phyloP scores from a whole-genome alignment of 176 grass and related monocot species.

The Melocanna baccifera region DNA sequence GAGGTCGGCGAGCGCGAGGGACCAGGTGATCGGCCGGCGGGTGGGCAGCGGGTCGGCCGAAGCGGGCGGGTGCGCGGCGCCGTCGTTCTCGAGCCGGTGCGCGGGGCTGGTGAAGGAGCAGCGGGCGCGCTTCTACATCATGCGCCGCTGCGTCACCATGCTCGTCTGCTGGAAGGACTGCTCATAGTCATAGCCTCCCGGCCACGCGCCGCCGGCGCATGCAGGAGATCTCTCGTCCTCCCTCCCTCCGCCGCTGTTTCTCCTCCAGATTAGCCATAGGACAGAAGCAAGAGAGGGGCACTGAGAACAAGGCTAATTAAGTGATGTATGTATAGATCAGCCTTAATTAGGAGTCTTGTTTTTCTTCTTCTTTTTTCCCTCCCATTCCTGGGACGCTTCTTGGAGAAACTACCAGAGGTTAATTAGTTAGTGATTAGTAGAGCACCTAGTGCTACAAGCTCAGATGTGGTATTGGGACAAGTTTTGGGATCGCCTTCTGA shows the following conservation, averaged over 20 bases:
- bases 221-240: background rate
- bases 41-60: background rate
- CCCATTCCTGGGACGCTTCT: slow-evolving; percentile 22
- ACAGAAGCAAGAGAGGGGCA: slow-evolving; percentile 1
- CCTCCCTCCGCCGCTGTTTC: background rate
- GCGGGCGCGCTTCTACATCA: slow-evolving; percentile 91
- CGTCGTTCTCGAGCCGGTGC: slow-evolving; percentile 77
- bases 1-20: slow-evolving; percentile 59
- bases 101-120: slow-evolving; percentile 84
- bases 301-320: slow-evolving; percentile 15
- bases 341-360: slow-evolving; percentile 22
- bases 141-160: slow-evolving; percentile 94
- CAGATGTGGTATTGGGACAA: slow-evolving; percentile 36
- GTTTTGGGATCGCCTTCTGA: slow-evolving; percentile 52
- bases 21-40: slow-evolving; percentile 41
- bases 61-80: slow-evolving; percentile 13
- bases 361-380: background rate
- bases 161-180: slow-evolving; percentile 93
- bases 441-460: slow-evolving; percentile 20
- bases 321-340: slow-evolving; percentile 51
- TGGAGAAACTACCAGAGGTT: slow-evolving; percentile 11
- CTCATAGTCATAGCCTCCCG: slow-evolving; percentile 28
- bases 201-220: background rate
- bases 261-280: slow-evolving; percentile 7
- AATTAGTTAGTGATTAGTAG: slow-evolving; percentile 37